Evolutionary conservation across 108 stramenopile genomes (phyloP), one percentile per base, ranked within the genome.

Genomic region (Pseudonitzschia pungens): DNA sequence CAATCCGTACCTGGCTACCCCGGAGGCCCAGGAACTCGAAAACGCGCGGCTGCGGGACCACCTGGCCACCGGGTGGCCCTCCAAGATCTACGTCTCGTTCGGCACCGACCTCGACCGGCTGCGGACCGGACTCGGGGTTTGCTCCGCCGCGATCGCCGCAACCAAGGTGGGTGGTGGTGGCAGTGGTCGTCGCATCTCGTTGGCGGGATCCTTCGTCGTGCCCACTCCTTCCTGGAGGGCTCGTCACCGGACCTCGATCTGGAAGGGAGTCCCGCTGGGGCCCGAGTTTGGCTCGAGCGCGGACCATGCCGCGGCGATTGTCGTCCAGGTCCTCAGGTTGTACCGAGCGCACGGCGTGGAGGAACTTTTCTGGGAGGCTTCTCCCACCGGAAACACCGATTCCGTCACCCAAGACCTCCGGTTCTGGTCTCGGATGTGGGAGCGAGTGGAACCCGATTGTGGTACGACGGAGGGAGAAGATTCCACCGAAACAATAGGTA

Each of bases 221-320:
- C 84, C 84, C 0, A 84, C 80, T 2, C 50, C 57, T 10, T 65
- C 68, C 33, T 51, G 81, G 21, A 84, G 81, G 26, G 77, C 84
- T n/a, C 84, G 81, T 53, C 84, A 84, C 60, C 78, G 76, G 65
- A 81, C 78, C 45, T 69, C 80, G 32, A 74, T 80, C 18, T 81
- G 80, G 84, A 81, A 78, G 40, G 80, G 84, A 2, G 80, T 84
- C 8, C 70, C 70, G 51, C 66, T 84, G 18, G 60, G 52, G 51
- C 73, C 65, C 20, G 74, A 81, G 21, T 84, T 78, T 58, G 42
- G 77, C 11, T n/a, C 28, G 1, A 54, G 57, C 0, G 42, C 53
- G n/a, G 26, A 26, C 9, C 9, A 26, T 4, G 70, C 80, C 9
- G 26, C 29, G 26, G 28, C 21, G 5, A 71, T 81, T 55, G 77